A percentile compares a stretch with the other conserved stretches of the same genome.
Conservation (phyloP, 2,329 filamentous ascomycete species). For the Diaporthe amygdali region DNA sequence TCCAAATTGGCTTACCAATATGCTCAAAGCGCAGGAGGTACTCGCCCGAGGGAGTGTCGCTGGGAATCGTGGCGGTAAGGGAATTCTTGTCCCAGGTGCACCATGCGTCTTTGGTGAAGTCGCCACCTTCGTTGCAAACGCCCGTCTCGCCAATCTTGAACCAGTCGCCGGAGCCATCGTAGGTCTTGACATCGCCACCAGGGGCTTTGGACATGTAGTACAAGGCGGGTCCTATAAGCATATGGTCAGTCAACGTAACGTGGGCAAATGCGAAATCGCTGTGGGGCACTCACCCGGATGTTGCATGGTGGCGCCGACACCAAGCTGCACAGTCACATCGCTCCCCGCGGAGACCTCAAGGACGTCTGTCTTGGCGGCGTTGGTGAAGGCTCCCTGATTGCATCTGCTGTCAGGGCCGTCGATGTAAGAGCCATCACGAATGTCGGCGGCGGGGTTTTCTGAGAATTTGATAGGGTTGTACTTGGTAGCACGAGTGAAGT, state of each 20-base stretch:
- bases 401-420: not conserved
- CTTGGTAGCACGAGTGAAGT: not conserved
- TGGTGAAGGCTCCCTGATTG: not conserved
- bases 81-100: not conserved
- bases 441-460: not conserved
- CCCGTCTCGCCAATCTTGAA: not conserved
- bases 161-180: slow-evolving; percentile 10
- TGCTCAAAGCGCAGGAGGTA: not conserved
- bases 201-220: slow-evolving; percentile 27
- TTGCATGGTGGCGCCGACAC: not conserved
- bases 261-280: not conserved
- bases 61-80: not conserved
- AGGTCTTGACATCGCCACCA: not conserved
- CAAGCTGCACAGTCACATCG: not conserved
- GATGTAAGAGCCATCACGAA: not conserved
- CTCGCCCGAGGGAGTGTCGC: not conserved
- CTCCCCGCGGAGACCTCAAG: not conserved
- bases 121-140: not conserved
- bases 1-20: not conserved
- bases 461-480: not conserved
- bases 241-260: not conserved
- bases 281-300: not conserved
- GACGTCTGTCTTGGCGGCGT: not conserved
- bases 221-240: not conserved
- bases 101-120: not conserved